Percentiles rank a stretch among this genome's conserved stretches.
phyloP scores from a whole-genome alignment of 73 alveolate genomes.

The Paramecium pentaurelia region DNA sequence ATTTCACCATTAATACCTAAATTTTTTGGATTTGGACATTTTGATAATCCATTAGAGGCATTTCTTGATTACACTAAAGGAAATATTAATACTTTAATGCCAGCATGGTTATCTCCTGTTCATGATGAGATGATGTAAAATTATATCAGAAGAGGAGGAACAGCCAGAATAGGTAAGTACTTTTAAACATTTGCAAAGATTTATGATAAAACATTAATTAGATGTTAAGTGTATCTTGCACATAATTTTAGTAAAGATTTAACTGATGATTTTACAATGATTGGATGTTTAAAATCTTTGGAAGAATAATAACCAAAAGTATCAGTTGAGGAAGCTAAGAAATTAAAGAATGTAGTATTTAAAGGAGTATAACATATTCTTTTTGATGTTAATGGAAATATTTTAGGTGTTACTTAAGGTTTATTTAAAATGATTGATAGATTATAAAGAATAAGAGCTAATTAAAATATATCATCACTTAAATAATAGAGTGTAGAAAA shows the following conservation, averaged over 20 bases:
- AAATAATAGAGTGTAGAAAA: not conserved
- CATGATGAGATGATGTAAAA: conserved; percentile 37
- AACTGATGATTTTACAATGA: not conserved
- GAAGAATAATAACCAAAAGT: not conserved
- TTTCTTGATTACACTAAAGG: conserved; percentile 20
- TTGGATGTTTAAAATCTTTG: not conserved
- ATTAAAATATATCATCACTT: not conserved
- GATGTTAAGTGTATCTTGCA: not conserved
- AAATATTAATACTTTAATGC: conserved; percentile 20
- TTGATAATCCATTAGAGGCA: not conserved
- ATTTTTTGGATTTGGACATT: conserved; percentile 19
- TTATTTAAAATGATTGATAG: conserved; percentile 1
- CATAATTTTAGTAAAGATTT: conserved; percentile 15
- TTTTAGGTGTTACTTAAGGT: not conserved
- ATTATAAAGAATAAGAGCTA: not conserved
- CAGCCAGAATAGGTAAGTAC: conserved; percentile 26
- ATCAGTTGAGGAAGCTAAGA: not conserved
- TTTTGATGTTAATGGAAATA: not conserved
- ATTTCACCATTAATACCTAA: conserved; percentile 9
- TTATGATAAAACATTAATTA: not conserved
- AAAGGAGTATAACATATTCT: not conserved
- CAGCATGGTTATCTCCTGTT: not conserved
- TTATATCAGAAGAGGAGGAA: conserved; percentile 16
- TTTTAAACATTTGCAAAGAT: not conserved
- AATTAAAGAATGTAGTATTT: not conserved